Base-by-base conservation (phyloP, 768 basidiomycete genomes). In the Mycena vulgaris region DNA sequence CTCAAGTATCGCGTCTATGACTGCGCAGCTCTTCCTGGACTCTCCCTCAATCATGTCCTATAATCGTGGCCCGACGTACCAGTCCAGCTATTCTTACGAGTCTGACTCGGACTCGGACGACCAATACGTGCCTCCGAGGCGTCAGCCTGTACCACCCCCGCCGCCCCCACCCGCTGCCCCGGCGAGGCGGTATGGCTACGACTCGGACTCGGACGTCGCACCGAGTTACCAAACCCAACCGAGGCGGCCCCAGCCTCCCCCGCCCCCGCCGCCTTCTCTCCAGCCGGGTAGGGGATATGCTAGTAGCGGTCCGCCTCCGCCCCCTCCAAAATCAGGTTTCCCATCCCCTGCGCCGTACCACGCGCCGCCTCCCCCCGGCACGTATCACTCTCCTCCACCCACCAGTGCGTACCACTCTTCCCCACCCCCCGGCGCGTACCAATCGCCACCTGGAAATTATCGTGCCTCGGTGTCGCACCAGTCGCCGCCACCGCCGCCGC, bases 291-390 rank as follows among this genome's bases (percentile, higher is more conserved):
- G 52, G 14, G 47, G 63, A 23, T 57, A 37, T 40, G 23, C 9
- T n/a, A 23, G 28, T 27, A 3, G 8, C 14, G 35, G 35, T n/a
- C n/a, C n/a, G 35, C 35, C 56, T 39, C n/a, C 56, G 9, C 30
- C 53, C 30, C 53, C 53, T 8, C 42, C 42, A 14, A 45, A 45
- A 17, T 6, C 21, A 19, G 21, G 19, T 35, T 33, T 11, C n/a
- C 49, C 48, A 10, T 16, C 62, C 9, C 33, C 45, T 13, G 58
- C 42, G 30, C 21, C 58, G 6, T 62, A 62, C 45, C 49, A 49
- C 17, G 49, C 33, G 39, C 52, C 62, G 25, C 62, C 62, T 5
- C 62, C 62, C 23, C 30, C 62, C n/a, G 52, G 30, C 17, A 63
- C 33, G 19, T 63, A 63, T 27, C 33, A 28, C 30, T 37, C 62